These are phyloP conservation scores for Penicillium salamii DNA, from an alignment of 495 filamentous ascomycete genomes.

Conservation along the genomic window DNA sequence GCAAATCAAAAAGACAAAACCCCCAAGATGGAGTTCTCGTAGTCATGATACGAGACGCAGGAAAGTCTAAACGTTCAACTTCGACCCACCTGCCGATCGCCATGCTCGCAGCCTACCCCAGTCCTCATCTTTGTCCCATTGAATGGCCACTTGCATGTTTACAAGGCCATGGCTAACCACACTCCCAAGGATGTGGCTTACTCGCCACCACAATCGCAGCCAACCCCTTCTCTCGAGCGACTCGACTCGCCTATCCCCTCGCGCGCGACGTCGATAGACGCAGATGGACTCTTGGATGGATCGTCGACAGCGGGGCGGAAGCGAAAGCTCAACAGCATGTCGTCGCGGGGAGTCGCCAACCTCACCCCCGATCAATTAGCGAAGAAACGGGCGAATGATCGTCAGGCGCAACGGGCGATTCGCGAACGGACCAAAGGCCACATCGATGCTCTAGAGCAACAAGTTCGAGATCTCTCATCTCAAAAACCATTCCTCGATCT, in stretches of 20 bases:
- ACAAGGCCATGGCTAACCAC: conserved; percentile 43
- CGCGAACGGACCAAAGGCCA: conserved; percentile 77
- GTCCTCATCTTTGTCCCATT: conserved; percentile 8
- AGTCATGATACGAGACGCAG: too few species aligned
- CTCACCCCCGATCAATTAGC: conserved; percentile 70
- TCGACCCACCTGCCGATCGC: conserved; percentile 8
- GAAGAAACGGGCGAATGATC: conserved; percentile 83
- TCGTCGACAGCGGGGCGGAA: conserved; percentile 38
- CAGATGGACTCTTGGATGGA: conserved; percentile 23
- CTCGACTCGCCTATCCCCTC: conserved; percentile 30
- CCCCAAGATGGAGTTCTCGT: too few species aligned
- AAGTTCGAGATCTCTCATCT: conserved; percentile 66
- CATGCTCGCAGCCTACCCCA: conserved; percentile 2
- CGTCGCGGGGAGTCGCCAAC: conserved; percentile 68
- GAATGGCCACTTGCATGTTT: conserved; percentile 34
- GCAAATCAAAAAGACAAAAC: too few species aligned
- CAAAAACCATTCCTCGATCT: conserved; percentile 80
- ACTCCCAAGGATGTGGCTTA: conserved; percentile 29
- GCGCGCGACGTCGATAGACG: conserved; percentile 27
- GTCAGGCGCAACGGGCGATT: conserved; percentile 84
- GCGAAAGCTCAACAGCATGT: conserved; percentile 49
- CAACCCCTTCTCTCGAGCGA: conserved; percentile 20
- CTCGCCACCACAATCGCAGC: conserved; percentile 16
- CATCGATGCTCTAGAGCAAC: conserved; percentile 71
- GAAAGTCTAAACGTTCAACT: conserved; percentile 8